Percentiles rank a stretch among this genome's conserved stretches.
Evolutionary conservation across 2,329 filamentous ascomycete species (phyloP).

Genomic region (Blastomyces emzantsi): DNA sequence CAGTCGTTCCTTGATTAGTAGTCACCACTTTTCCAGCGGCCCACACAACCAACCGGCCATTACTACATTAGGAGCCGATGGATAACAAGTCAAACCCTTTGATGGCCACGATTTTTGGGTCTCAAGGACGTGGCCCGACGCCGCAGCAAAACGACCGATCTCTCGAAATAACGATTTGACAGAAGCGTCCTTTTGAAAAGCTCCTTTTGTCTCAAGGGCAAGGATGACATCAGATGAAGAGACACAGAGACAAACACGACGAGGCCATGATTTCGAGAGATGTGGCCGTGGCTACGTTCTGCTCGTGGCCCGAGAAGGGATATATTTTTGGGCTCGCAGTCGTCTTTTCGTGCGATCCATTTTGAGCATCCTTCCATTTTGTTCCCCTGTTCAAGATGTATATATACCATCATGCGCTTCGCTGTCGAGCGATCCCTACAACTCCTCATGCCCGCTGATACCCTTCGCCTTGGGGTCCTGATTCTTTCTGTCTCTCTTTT

Average conservation of each 20-base stretch:
- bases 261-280: neutral
- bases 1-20: neutral
- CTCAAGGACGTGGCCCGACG: neutral
- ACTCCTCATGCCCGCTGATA: neutral
- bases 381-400: constrained; percentile 5
- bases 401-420: neutral
- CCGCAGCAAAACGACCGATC: constrained; percentile 2
- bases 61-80: no score
- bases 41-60: no score
- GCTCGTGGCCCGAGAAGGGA: neutral
- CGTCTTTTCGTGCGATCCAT: no score
- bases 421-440: neutral
- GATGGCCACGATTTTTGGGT: neutral
- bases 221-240: constrained; percentile 1
- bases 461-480: neutral
- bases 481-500: constrained; percentile 1
- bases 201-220: constrained; percentile 4
- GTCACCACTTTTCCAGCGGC: neutral
- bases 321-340: neutral
- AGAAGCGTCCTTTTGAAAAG: constrained; percentile 5
- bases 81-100: no score
- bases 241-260: no score
- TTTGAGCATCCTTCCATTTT: neutral
- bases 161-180: constrained; percentile 2
- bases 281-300: neutral